Evolutionary conservation across 352 stramenopile species (phyloP), one percentile per base, ranked within the genome.

Genomic region (Phytophthora tubulina): DNA sequence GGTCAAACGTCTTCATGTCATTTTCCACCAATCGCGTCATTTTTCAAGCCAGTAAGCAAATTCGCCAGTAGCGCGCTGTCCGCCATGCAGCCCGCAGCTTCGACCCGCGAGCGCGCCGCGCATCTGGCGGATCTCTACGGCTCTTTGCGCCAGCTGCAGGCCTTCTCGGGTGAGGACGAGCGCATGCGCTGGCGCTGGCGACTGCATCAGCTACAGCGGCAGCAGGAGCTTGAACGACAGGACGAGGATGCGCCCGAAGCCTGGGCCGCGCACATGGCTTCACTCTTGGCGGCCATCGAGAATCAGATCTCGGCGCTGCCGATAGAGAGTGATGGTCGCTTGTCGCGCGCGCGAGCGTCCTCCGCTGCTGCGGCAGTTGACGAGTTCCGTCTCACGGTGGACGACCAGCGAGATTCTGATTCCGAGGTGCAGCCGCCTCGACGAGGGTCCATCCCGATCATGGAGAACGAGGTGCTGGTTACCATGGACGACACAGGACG

Each of bases 101-200:
- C 45, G 58, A 73, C 54, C 14, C 57, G 59, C 36, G 62, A 82
- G 15, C 70, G 68, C 35, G 51, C 62, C n/a, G 55, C 67, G 48
- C 57, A 75, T 11, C 39, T 84, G 15, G 32, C 68, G 27, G 60
- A 63, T 38, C 41, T 84, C 8, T 70, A 79, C 61, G 56, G 52
- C 13, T 72, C 63, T 35, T 63, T 86, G 21, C 62, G 57, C 6
- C 32, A 51, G 14, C 54, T 69, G 2, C 58, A 78, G 6, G 9
- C 36, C 3, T 78, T 84, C 63, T 67, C 52, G 1, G 60, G 64
- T 41, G 79, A 84, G 53, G 68, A 76, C 13, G 79, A 84, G 45
- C 79, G 76, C 31, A 79, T 75, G 41, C 67, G 68, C 17, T 87
- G 77, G 77, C 70, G 72, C 35, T 81, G 64, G 77, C 55, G 63